Evolutionary conservation across 345 rosid genomes (phyloP), one percentile per base, ranked within the genome.

Genomic region (Carallia brachiata): DNA sequence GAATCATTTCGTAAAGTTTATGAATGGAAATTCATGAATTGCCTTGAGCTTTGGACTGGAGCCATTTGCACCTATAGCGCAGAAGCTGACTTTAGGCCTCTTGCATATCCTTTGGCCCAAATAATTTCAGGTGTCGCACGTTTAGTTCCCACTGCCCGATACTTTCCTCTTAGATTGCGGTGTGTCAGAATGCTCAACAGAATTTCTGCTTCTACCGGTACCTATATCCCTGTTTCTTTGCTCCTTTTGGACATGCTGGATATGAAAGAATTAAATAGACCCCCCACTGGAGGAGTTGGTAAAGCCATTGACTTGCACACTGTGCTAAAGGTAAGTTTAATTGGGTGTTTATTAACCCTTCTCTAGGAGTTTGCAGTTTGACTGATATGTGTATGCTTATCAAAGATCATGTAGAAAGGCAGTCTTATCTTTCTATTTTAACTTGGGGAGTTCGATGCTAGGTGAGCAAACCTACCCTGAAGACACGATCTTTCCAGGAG

Each of bases 41-140:
- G 99, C 77, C 94, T 95, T 73, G 98, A 95, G 87, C 94, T 95
- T 57, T 95, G 98, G 98, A 95, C 99, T 17, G 92, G 97, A 72
- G 97, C 97, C 62, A 75, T 95, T 63, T 92, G 96, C 78, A 75
- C 91, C 53, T 89, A 82, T 66, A 74, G 85, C 70, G 74, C 87
- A 50, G 92, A 90, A 75, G 82, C 92, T 70, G 98, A 88, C 75
- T 85, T 92, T 58, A 80, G 78, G 73, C 90, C 94, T 68, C 96
- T 95, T 73, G 92, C 97, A 66, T 95, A 95, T 80, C 99, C 98
- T 30, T 75, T 95, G 73, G 72, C 90, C 36, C 99, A 95, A 75
- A 84, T 95, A 73, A 89, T 95, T 50, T 82, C 86, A 54, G 99
- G 99, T 60, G 97, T 89, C 78, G 91, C 99, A 23, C 81, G 96